A percentile compares a stretch with the other conserved stretches of the same genome.
Evolutionary conservation across 2,329 filamentous ascomycete genomes (phyloP).

Genomic region (Fusarium siculi): DNA sequence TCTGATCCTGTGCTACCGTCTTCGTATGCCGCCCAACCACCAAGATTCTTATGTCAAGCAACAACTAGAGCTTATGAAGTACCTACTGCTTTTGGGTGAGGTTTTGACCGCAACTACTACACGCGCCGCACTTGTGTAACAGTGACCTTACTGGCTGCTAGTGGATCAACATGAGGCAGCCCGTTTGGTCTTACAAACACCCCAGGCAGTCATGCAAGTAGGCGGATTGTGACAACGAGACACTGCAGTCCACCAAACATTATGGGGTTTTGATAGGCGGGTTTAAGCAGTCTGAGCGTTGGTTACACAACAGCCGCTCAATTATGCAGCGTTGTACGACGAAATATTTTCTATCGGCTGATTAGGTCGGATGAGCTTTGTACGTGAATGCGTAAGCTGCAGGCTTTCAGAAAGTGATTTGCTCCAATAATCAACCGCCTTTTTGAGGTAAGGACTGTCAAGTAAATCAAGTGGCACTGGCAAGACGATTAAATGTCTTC

Average conservation of each 20-base stretch:
- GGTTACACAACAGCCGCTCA: slow-evolving; percentile 24
- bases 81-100: not conserved
- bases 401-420: not conserved
- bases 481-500: not conserved
- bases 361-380: slow-evolving; percentile 3
- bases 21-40: slow-evolving; percentile 14
- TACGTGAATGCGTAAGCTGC: not conserved
- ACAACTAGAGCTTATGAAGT: not conserved
- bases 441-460: not conserved
- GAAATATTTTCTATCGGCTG: slow-evolving; percentile 10
- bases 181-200: not conserved
- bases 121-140: slow-evolving; percentile 29
- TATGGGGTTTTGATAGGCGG: not conserved
- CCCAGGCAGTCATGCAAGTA: not conserved
- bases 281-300: slow-evolving; percentile 8
- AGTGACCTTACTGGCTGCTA: not conserved
- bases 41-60: not conserved
- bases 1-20: slow-evolving; percentile 12
- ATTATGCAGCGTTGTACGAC: slow-evolving; percentile 6
- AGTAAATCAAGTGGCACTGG: not conserved
- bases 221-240: not conserved
- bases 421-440: not conserved
- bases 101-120: slow-evolving; percentile 3
- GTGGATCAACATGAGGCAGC: not conserved
- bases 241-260: slow-evolving; percentile 1